A percentile compares a stretch with the other conserved stretches of the same genome.
phyloP scores from a whole-genome alignment of 768 basidiomycete species.

The Hericium coralloides region DNA sequence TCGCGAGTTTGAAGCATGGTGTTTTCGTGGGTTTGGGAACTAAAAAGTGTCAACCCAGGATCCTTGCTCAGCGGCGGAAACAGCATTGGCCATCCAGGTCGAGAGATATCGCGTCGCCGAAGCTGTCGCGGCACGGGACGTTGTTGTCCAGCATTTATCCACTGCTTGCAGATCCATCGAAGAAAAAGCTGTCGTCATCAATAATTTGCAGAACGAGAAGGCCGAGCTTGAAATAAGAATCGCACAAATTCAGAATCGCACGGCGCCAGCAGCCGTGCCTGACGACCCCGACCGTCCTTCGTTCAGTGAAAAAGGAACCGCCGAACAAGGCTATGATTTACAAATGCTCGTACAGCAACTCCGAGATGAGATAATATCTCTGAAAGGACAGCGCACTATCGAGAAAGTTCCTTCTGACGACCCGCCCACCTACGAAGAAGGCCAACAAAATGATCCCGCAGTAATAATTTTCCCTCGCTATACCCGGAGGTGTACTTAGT shows the following conservation, averaged over 20 bases:
- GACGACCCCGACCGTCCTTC: background rate
- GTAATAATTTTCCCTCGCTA: background rate
- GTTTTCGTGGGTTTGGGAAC: too few species aligned
- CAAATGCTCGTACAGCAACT: slow-evolving; percentile 21
- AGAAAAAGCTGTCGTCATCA: slow-evolving; percentile 10
- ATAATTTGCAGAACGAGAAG: slow-evolving; percentile 9
- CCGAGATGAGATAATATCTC: slow-evolving; percentile 17
- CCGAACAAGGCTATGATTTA: slow-evolving; percentile 7
- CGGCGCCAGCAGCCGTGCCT: background rate
- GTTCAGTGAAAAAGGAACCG: background rate
- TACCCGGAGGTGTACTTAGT: background rate
- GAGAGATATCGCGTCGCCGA: slow-evolving; percentile 10
- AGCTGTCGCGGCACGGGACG: slow-evolving; percentile 14
- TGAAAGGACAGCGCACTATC: slow-evolving; percentile 18
- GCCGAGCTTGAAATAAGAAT: slow-evolving; percentile 18
- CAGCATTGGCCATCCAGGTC: slow-evolving; percentile 12
- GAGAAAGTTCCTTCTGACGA: slow-evolving; percentile 16
- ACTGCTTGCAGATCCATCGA: slow-evolving; percentile 12
- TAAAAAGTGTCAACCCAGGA: background rate
- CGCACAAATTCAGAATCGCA: slow-evolving; percentile 21
- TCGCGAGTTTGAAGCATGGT: too few species aligned
- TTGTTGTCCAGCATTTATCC: slow-evolving; percentile 11
- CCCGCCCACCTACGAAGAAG: slow-evolving; percentile 19
- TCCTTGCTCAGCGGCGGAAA: slow-evolving; percentile 12
- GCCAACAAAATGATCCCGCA: background rate